Evolutionary conservation across 495 filamentous ascomycete species (phyloP).

Genomic region (Xylaria palmicola): DNA sequence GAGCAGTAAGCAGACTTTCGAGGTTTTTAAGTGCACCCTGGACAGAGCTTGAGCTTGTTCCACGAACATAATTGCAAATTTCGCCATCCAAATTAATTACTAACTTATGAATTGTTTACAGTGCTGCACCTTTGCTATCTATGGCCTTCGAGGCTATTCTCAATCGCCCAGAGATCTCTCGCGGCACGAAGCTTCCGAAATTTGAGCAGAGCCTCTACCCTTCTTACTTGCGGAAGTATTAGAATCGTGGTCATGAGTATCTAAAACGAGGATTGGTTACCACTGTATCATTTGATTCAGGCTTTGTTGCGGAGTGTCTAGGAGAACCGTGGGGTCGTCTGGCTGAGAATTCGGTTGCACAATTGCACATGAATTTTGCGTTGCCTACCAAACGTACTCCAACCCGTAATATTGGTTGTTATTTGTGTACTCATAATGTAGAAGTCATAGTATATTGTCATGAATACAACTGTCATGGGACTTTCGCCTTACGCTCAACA

Average conservation of each 20-base stretch:
- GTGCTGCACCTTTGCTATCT: conserved; percentile 37
- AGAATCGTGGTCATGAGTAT: conserved; percentile 9
- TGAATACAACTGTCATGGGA: neutral
- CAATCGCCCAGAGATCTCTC: conserved; percentile 9
- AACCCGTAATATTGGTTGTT: neutral
- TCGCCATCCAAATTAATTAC: neutral
- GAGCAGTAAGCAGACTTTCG: conserved; percentile 22
- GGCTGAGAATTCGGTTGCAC: conserved; percentile 2
- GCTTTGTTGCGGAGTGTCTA: neutral
- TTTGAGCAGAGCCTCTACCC: conserved; percentile 9
- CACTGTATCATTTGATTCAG: conserved; percentile 7
- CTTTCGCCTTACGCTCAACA: no score
- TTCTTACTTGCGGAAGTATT: conserved; percentile 4
- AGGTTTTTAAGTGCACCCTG: neutral
- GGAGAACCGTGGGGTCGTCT: conserved; percentile 7
- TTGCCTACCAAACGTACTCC: neutral
- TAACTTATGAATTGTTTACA: neutral
- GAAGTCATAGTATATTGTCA: neutral
- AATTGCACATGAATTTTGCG: conserved; percentile 5
- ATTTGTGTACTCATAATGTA: neutral
- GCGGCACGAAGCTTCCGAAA: conserved; percentile 1
- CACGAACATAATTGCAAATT: no score
- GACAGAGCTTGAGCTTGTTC: no score
- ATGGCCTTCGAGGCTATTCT: conserved; percentile 36
- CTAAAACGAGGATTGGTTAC: conserved; percentile 7